Evolutionary conservation across 139 green algal genomes (phyloP), one percentile per base, ranked within the genome.

Genomic region (Coccomyxa sp.): DNA sequence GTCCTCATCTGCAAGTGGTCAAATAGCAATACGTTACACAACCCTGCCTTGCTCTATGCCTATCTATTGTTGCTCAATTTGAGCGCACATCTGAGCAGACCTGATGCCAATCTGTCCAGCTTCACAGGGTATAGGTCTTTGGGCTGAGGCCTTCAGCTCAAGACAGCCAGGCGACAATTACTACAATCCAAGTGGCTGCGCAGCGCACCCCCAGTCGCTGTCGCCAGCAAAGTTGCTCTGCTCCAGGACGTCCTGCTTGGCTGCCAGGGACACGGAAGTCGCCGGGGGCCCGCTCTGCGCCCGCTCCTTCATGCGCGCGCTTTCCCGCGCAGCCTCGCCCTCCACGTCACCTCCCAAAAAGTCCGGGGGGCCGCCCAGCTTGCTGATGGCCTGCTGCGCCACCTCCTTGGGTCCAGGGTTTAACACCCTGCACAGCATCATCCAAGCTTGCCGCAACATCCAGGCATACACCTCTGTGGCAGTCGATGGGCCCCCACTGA

Each of bases 191-290:
- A n/a, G n/a, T n/a, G 89, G 79, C 27, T 86, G 58, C 7, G 75
- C 79, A 2, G 85, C 85, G 73, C 88, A 90, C 18, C 35, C 37
- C 27, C 73, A 68, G 55, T 88, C 82, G 1, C 73, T 40, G 27
- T 64, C 27, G 50, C n/a, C n/a, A n/a, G 27, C 50, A 3, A 31
- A 22, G 50, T 64, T 64, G 50, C 50, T 64, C 50, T 64, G 35
- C 74, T 87, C 80, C 29, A 87, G 14, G 1, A 84, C 73, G 54
- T 88, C 84, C 2, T 64, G 50, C 29, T 58, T 70, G 24, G 78
- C 77, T 31, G 74, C 37, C 8, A 88, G 72, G 6, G 79, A 85
- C 40, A 87, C 39, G 6, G 75, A 76, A 2, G 85, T 73, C 7
- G 75, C 81, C 0, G 44, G 44, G 16, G 38, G 55, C 22, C 37